Evolutionary conservation across 495 filamentous ascomycete genomes (phyloP), one percentile per base, ranked within the genome.

Genomic region (Niebla homalea): DNA sequence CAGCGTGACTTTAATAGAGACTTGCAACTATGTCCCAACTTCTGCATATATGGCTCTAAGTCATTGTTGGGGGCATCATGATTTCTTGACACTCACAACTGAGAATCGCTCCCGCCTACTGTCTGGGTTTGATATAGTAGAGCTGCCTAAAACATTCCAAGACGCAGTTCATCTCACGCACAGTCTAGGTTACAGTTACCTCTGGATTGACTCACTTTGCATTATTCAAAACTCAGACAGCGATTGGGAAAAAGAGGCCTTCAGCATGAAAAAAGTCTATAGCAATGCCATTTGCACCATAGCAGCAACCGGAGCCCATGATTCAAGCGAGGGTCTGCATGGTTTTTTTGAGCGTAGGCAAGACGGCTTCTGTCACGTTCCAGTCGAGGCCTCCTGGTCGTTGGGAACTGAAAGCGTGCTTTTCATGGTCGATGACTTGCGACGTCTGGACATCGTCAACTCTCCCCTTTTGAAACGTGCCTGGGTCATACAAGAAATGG

Each of bases 401-500:
- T 16, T 5, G 14, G 32, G 32, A 44, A 25, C 10, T 18, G 14
- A 16, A 15, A 48, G 36, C 2, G 16, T 29, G 45, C 5, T 29
- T 29, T 45, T 6, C 18, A 1, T 51, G 20, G 23, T 43, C 18
- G 14, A 35, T 10, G 49, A 51, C 36, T 25, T 43, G 12, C 29
- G 21, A 40, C 35, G 14, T 19, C 5, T 1, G 36, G 26, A 35
- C 16, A 42, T 46, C 18, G 8, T 22, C 22, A 25, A 44, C 36
- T 16, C 37, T 7, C 54, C 58, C 7, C 47, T 64, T 5, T 37
- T 44, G 21, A 47, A 43, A 22, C 44, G 60, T 35, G 62, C 59
- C 19, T 67, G 65, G 65, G 64, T 67, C 15, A 49, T 63, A 12
- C 65, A 67, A 56, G 65, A 67, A 43, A 53, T 58, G 5, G 37